Percentiles rank a stretch among this genome's conserved stretches.
Evolutionary conservation across 768 basidiomycete genomes (phyloP).

Genomic region (Mycena rebaudengoi): DNA sequence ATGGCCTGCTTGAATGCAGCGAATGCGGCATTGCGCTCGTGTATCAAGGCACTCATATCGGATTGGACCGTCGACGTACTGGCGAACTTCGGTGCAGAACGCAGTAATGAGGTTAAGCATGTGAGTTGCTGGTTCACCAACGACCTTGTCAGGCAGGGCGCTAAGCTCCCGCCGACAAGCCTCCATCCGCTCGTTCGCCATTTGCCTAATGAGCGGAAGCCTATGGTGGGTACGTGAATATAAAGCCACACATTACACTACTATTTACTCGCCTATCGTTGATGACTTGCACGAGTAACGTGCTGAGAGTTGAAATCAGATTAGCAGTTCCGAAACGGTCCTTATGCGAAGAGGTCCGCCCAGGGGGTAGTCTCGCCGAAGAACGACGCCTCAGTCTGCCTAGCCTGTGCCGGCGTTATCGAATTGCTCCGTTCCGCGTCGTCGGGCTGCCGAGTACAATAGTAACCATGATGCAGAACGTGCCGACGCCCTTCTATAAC

Average conservation of each 20-base stretch:
- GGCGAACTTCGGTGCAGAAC: slow-evolving; percentile 41
- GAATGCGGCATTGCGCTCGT: slow-evolving; percentile 39
- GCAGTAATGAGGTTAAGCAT: slow-evolving; percentile 44
- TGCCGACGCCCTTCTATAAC: slow-evolving; percentile 50
- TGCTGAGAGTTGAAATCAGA: slow-evolving; percentile 44
- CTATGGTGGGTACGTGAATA: not conserved
- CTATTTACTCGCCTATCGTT: slow-evolving; percentile 16
- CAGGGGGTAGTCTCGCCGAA: slow-evolving; percentile 48
- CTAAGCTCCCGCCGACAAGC: slow-evolving; percentile 35
- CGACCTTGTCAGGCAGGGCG: slow-evolving; percentile 38
- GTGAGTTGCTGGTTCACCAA: slow-evolving; percentile 46
- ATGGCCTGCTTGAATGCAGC: slow-evolving; percentile 40
- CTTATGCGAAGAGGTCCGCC: slow-evolving; percentile 33
- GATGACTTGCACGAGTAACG: slow-evolving; percentile 46
- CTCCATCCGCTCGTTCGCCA: slow-evolving; percentile 37
- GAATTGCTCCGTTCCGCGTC: slow-evolving; percentile 42
- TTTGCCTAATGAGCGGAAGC: slow-evolving; percentile 35
- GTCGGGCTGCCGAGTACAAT: slow-evolving; percentile 52
- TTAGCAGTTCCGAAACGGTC: slow-evolving; percentile 47
- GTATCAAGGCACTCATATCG: slow-evolving; percentile 37
- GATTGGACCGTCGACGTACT: slow-evolving; percentile 37
- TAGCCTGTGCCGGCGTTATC: slow-evolving; percentile 40
- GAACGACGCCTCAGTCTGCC: slow-evolving; percentile 44
- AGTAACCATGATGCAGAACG: slow-evolving; percentile 50
- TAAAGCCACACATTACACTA: not conserved